These are phyloP conservation scores for Agrocybe praecox DNA, from an alignment of 768 basidiomycete genomes.

Conservation along the genomic window DNA sequence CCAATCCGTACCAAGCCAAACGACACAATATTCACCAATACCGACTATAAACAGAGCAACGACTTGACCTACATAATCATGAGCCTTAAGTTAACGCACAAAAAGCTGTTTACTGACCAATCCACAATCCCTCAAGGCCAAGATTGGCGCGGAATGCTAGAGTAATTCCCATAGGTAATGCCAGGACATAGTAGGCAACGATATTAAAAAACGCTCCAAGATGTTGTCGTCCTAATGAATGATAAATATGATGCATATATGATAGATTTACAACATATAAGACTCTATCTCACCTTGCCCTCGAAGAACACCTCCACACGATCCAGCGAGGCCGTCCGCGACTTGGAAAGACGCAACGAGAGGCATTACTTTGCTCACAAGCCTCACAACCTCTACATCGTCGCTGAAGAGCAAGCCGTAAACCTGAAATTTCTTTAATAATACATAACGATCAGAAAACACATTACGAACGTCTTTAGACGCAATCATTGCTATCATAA, in stretches of 20 bases:
- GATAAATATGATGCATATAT: background rate
- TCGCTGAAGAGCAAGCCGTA: constrained; percentile 74
- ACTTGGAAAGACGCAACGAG: constrained; percentile 79
- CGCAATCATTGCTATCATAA: constrained; percentile 62
- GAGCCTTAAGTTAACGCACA: background rate
- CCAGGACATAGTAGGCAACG: constrained; percentile 77
- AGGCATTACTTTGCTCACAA: constrained; percentile 72
- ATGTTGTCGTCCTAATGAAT: constrained; percentile 59
- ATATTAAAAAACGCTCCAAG: constrained; percentile 77
- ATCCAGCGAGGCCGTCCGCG: constrained; percentile 72
- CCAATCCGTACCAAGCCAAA: constrained; percentile 67
- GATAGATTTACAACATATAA: background rate
- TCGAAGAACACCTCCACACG: constrained; percentile 75
- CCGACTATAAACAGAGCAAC: constrained; percentile 75
- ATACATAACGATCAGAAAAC: background rate
- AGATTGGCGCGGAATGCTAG: constrained; percentile 60
- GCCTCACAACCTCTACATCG: constrained; percentile 53
- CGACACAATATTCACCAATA: constrained; percentile 63
- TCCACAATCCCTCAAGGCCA: constrained; percentile 78
- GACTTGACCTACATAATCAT: constrained; percentile 57
- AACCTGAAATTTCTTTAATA: constrained; percentile 37
- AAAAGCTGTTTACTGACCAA: constrained; percentile 45
- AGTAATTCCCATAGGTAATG: constrained; percentile 77
- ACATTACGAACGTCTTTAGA: constrained; percentile 51
- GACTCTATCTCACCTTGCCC: constrained; percentile 57